Conservation (phyloP, 345 rosid genomes). For the Citrus medica region DNA sequence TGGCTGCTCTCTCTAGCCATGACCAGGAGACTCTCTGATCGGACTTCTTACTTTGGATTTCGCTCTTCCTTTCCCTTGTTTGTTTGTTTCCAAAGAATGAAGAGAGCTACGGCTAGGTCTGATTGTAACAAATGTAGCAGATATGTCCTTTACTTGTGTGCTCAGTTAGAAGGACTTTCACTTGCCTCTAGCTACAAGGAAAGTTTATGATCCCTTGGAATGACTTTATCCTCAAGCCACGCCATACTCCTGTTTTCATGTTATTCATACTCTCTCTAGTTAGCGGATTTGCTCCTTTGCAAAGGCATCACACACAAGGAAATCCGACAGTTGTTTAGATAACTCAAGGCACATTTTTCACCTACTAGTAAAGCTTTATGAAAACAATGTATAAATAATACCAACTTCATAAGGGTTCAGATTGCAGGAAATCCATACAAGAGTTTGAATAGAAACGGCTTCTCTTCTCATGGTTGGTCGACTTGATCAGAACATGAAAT, state of each 20-base stretch:
- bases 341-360: no score
- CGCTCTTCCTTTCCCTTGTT: not conserved
- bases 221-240: constrained; percentile 27
- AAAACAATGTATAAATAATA: not conserved
- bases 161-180: not conserved
- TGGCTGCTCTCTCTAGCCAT: constrained; percentile 21
- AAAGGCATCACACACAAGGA: not conserved
- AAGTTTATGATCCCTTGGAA: constrained; percentile 22
- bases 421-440: not conserved
- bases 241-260: constrained; percentile 13
- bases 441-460: no score
- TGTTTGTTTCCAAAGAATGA: not conserved
- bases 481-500: not conserved
- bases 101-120: constrained; percentile 1
- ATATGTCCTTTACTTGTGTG: constrained; percentile 21
- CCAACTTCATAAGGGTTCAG: not conserved
- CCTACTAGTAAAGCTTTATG: not conserved
- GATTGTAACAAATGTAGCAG: constrained; percentile 11
- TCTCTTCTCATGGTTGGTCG: not conserved
- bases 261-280: not conserved
- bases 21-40: constrained; percentile 1
- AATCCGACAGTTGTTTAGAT: no score
- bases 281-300: not conserved
- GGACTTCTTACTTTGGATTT: not conserved
- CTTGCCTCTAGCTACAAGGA: constrained; percentile 30